Evolutionary conservation across 2,329 filamentous ascomycete species (phyloP).

Genomic region (Botryotinia convoluta): DNA sequence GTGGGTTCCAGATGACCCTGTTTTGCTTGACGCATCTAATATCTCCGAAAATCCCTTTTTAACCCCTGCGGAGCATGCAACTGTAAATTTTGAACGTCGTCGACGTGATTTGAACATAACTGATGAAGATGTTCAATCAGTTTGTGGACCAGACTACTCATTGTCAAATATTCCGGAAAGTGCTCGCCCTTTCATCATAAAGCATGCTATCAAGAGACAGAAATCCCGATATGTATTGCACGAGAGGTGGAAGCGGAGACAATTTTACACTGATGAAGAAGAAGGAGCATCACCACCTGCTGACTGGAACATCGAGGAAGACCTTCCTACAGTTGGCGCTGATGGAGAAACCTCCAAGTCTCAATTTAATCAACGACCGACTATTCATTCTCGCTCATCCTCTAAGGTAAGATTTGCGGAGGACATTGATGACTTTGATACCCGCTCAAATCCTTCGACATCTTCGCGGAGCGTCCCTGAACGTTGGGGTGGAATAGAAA

Average conservation of each 20-base stretch:
- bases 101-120: constrained; percentile 33
- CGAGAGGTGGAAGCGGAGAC: constrained; percentile 72
- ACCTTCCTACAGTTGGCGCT: constrained; percentile 42
- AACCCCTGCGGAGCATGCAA: background rate
- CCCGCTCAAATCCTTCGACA: constrained; percentile 67
- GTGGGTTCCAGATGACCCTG: background rate
- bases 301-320: constrained; percentile 61
- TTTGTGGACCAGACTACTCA: constrained; percentile 32
- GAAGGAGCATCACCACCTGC: constrained; percentile 67
- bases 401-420: constrained; percentile 78
- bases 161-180: constrained; percentile 28
- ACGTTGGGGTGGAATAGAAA: constrained; percentile 73
- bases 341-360: constrained; percentile 44
- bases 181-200: constrained; percentile 31
- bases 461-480: constrained; percentile 72
- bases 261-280: constrained; percentile 83
- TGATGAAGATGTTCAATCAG: constrained; percentile 35
- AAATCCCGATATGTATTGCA: constrained; percentile 45
- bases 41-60: background rate
- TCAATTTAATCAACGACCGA: constrained; percentile 45
- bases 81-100: constrained; percentile 25
- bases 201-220: constrained; percentile 31
- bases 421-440: constrained; percentile 66
- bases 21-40: background rate
- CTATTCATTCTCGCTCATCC: constrained; percentile 65